phyloP scores from a whole-genome alignment of 306 rosid genomes.

The Prunus dulcis region DNA sequence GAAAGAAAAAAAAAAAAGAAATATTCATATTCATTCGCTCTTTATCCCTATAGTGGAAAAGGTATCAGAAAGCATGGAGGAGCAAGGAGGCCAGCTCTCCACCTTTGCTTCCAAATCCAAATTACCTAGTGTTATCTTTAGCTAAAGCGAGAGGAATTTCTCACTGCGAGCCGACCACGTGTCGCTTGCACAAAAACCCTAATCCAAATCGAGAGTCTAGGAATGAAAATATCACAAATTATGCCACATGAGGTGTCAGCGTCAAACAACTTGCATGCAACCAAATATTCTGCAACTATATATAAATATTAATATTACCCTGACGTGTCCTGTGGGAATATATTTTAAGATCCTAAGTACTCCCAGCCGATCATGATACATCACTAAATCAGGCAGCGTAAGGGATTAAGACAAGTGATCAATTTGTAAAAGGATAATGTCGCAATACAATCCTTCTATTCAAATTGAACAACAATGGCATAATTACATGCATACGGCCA shows the following conservation, averaged over 20 bases:
- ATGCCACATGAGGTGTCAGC: background rate
- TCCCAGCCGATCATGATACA: background rate
- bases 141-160: constrained; percentile 1
- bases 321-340: background rate
- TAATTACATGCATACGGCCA: too few species aligned
- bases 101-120: constrained; percentile 44
- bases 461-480: too few species aligned
- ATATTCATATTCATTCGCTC: constrained; percentile 8
- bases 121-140: constrained; percentile 21
- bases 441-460: background rate
- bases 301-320: background rate
- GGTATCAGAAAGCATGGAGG: constrained; percentile 14
- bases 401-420: background rate
- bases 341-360: background rate
- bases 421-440: background rate
- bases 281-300: background rate
- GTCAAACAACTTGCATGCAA: constrained; percentile 27
- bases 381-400: background rate
- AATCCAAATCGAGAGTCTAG: constrained; percentile 9
- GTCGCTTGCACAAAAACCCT: constrained; percentile 15
- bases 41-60: constrained; percentile 37
- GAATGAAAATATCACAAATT: background rate
- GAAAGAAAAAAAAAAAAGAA: background rate
- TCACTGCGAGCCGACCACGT: constrained; percentile 17
- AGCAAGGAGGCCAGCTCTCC: constrained; percentile 23